Evolutionary conservation across 495 filamentous ascomycete species (phyloP).

Genomic region (Hypoxylon perforatum): DNA sequence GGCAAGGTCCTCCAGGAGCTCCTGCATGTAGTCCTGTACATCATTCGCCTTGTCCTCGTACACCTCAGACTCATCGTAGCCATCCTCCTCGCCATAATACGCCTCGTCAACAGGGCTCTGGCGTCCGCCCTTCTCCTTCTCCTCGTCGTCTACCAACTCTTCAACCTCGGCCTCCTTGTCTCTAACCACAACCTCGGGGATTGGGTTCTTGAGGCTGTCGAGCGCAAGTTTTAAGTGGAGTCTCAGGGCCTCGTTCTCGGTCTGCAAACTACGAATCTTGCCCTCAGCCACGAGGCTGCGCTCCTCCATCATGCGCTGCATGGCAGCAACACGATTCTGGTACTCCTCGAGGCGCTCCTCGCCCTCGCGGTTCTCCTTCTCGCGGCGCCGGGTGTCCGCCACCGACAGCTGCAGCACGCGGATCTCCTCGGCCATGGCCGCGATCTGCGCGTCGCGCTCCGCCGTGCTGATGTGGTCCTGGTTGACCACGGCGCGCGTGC

Average conservation of each 20-base stretch:
- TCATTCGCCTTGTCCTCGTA: conserved; percentile 63
- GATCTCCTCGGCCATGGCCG: conserved; percentile 93
- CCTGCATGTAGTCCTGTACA: conserved; percentile 75
- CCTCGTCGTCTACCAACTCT: conserved; percentile 12
- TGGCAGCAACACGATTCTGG: conserved; percentile 81
- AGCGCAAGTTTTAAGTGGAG: conserved; percentile 86
- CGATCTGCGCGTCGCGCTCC: conserved; percentile 92
- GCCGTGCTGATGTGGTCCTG: conserved; percentile 88
- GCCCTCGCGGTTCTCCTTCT: conserved; percentile 59
- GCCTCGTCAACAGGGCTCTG: conserved; percentile 48
- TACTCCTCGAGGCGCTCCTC: conserved; percentile 90
- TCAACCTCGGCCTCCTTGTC: conserved; percentile 47
- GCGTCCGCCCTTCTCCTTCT: conserved; percentile 43
- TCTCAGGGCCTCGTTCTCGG: conserved; percentile 88
- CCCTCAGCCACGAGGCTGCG: conserved; percentile 84
- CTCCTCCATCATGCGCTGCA: conserved; percentile 97
- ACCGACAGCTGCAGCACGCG: conserved; percentile 82
- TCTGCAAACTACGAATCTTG: conserved; percentile 87
- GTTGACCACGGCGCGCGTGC: conserved; percentile 95
- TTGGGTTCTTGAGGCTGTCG: conserved; percentile 89
- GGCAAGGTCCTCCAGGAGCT: conserved; percentile 78
- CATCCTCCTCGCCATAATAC: conserved; percentile 56
- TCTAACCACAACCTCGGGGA: conserved; percentile 62
- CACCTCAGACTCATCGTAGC: conserved; percentile 56
- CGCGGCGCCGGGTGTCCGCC: conserved; percentile 61